Percentiles rank a stretch among this genome's conserved stretches.
phyloP scores from a whole-genome alignment of 805 yeast genomes.

The Metschnikowia cerradonensis region DNA sequence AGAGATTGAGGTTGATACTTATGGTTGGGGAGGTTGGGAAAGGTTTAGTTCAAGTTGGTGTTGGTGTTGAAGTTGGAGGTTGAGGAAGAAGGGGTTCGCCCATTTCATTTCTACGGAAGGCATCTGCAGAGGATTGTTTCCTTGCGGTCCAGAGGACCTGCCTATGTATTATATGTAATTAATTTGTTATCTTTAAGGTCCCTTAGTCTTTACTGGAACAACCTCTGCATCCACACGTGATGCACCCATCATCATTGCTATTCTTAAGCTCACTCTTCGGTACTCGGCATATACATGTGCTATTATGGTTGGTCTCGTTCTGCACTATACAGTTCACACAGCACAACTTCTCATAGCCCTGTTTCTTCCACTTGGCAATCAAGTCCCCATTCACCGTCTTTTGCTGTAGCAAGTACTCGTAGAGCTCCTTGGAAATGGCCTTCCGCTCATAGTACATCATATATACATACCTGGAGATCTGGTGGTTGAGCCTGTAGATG shows the following conservation, averaged over 20 bases:
- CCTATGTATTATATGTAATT: conserved; percentile 5
- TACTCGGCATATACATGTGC: conserved; percentile 82
- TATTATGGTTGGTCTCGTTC: conserved; percentile 53
- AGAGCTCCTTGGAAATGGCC: conserved; percentile 61
- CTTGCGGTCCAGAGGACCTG: neutral
- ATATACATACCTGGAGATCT: conserved; percentile 70
- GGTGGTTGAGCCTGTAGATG: conserved; percentile 65
- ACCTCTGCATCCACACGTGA: conserved; percentile 82
- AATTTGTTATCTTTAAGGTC: neutral
- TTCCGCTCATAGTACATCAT: conserved; percentile 68
- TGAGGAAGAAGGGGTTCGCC: neutral
- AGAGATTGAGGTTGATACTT: too few species aligned
- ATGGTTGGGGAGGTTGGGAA: too few species aligned
- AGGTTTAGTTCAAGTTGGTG: too few species aligned
- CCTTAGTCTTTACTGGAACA: conserved; percentile 70
- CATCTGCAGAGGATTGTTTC: neutral
- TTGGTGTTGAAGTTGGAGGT: too few species aligned
- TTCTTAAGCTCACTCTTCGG: conserved; percentile 54
- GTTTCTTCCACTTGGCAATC: conserved; percentile 78
- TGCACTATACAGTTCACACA: conserved; percentile 74
- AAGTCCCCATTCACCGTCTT: conserved; percentile 63
- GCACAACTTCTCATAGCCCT: conserved; percentile 83
- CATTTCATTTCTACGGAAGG: neutral
- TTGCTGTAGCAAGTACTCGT: conserved; percentile 68
- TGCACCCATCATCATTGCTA: conserved; percentile 44